Evolutionary conservation across 495 filamentous ascomycete species (phyloP).

Genomic region (Opeltia flavorubescens): DNA sequence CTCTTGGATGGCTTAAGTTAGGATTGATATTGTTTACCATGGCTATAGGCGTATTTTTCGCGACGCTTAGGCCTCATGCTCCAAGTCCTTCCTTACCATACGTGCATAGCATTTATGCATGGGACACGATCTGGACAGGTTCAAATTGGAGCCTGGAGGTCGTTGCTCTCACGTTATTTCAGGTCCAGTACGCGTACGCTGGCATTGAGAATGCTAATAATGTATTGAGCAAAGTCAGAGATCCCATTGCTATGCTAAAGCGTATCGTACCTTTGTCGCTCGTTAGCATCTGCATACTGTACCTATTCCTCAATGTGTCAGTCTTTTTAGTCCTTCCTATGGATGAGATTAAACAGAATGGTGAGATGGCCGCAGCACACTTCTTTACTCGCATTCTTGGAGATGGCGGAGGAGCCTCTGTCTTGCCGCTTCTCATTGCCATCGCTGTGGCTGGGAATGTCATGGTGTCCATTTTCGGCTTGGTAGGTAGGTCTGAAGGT

Average conservation of each 20-base stretch:
- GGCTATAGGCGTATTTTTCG: constrained; percentile 46
- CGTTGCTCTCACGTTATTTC: constrained; percentile 52
- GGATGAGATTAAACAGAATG: constrained; percentile 52
- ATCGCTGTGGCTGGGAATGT: constrained; percentile 58
- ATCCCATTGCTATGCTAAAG: constrained; percentile 52
- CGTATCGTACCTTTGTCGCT: constrained; percentile 50
- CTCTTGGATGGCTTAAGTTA: constrained; percentile 55
- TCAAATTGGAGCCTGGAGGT: constrained; percentile 41
- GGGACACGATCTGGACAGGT: constrained; percentile 34
- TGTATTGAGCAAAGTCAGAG: constrained; percentile 60
- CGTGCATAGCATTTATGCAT: constrained; percentile 12
- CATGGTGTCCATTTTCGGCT: constrained; percentile 59
- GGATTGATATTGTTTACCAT: constrained; percentile 52
- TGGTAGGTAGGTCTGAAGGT: constrained; percentile 25
- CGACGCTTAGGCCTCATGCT: constrained; percentile 26
- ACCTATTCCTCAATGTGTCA: constrained; percentile 54
- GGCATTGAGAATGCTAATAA: constrained; percentile 59
- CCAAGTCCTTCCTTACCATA: constrained; percentile 10
- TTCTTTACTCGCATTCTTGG: constrained; percentile 59
- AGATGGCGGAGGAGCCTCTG: constrained; percentile 30
- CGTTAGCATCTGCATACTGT: constrained; percentile 44
- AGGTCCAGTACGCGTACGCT: constrained; percentile 59
- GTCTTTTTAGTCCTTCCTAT: constrained; percentile 56
- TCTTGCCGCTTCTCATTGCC: constrained; percentile 52
- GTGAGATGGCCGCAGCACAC: constrained; percentile 52